Base-by-base conservation (phyloP, 2,329 filamentous ascomycete genomes). In the Cercospora berteroae region DNA sequence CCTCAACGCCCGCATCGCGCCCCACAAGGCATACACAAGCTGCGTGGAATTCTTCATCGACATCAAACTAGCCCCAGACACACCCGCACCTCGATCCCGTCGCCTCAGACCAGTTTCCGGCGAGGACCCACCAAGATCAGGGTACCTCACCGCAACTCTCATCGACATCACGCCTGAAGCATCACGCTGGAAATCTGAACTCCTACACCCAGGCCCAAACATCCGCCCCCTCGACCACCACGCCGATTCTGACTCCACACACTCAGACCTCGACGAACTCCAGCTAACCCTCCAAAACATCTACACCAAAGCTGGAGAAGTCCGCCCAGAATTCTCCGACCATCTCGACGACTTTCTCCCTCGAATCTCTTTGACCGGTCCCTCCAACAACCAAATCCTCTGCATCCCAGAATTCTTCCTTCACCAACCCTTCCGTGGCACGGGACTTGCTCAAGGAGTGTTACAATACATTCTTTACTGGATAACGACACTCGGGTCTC, bases 261-360 rank as follows among this genome's bases (percentile, higher is more conserved):
- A 48, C 20, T 18, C 18, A 2, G 42, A 27, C 13, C n/a, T 29
- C 9, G 33, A 31, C 27, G 56, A 58, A 36, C 33, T 58, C 20
- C 27, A 33, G 27, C n/a, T 58, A 1, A 33, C 27, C 25, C 56
- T 58, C 20, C 55, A 63, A 29, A 50, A 59, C 36, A 67, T 67
- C 23, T 67, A 55, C 36, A 16, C 20, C 27, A 31, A 60, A 29
- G n/a, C 29, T 39, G 64, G 64, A 18, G n/a, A 13, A 5, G 39
- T 57, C 4, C 50, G 65, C 13, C 4, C 33, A 2, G 65, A 64
- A 8, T 64, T 64, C 48, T 8, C 20, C 4, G 42, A 13, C 13
- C 59, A 64, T 12, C 9, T n/a, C 16, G 42, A 48, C 42, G 42
- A 48, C 9, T 18, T 48, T 23, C 42, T 48, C 9, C 42, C 42